Evolutionary conservation across 352 stramenopile species (phyloP).

Genomic region (Peronosclerospora sorghi): DNA sequence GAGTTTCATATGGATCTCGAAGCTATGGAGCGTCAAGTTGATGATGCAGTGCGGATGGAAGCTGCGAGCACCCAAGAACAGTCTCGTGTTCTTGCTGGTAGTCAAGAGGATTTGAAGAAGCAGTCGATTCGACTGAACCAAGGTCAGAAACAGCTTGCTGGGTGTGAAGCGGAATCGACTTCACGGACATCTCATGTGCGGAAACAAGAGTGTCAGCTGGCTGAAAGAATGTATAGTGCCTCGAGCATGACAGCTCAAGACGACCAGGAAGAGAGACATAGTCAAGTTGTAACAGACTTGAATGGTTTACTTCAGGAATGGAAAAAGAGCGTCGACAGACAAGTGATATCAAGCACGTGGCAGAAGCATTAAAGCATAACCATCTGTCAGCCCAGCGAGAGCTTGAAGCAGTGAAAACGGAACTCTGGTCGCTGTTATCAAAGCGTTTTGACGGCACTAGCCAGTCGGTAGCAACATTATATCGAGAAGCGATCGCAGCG

Average conservation of each 20-base stretch:
- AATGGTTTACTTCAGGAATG: constrained; percentile 26
- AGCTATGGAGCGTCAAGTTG: no score
- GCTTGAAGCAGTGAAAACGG: constrained; percentile 26
- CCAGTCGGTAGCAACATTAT: constrained; percentile 11
- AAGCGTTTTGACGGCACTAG: constrained; percentile 1
- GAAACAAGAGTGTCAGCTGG: constrained; percentile 37
- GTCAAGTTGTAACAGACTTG: constrained; percentile 36
- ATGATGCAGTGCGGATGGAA: constrained; percentile 22
- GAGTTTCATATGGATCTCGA: no score
- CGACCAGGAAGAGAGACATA: constrained; percentile 29
- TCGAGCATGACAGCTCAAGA: constrained; percentile 22
- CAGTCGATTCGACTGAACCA: constrained; percentile 20
- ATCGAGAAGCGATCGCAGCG: constrained; percentile 22
- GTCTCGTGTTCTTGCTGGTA: constrained; percentile 17
- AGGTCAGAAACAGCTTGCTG: constrained; percentile 17
- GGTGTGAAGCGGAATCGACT: constrained; percentile 15
- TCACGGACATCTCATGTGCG: constrained; percentile 20
- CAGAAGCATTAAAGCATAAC: constrained; percentile 19
- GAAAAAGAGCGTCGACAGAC: constrained; percentile 29
- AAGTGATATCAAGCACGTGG: constrained; percentile 18
- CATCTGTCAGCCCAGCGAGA: constrained; percentile 23
- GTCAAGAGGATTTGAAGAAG: constrained; percentile 16
- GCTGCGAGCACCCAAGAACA: constrained; percentile 24
- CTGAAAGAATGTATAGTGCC: constrained; percentile 22
- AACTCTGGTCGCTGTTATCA: constrained; percentile 25